Base-by-base conservation (phyloP, 228 moss, liverwort and hornwort genomes). In the Sphagnum magellanicum region DNA sequence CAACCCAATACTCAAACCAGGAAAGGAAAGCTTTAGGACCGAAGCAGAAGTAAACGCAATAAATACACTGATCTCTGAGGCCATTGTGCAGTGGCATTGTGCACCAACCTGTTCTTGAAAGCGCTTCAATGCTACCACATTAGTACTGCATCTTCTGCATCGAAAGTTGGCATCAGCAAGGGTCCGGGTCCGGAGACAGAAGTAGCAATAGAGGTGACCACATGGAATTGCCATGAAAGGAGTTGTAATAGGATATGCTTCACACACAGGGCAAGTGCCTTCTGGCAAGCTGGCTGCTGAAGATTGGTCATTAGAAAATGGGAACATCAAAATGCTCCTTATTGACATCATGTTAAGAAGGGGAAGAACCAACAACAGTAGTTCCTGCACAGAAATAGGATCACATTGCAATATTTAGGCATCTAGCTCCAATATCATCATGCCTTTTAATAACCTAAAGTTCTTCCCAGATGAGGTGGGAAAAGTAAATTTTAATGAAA, bases 281-380 rank as follows among this genome's bases (percentile, higher is more conserved):
- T 94, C 98, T 59, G 85, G 84, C 8, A 90, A 71, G 69, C 75
- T 86, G 32, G 86, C 72, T 51, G 49, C 62, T n/a, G 79, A 60
- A 50, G 87, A 77, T 52, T 81, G 67, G 63, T 77, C 81, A 48
- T 79, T 78, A 4, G 91, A 82, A 71, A 93, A 94, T 16, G 92
- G 79, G 52, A 89, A 81, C 72, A 83, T 85, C 46, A 92, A 79
- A 11, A 96, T 80, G 77, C 84, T 98, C 68, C 85, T 85, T 9
- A 98, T 76, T 0, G 98, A 94, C 83, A 92, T 83, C 89, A 98
- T 86, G 65, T 92, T 94, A 46, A 98, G 83, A 51, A 98, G 90
- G 14, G 98, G 98, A 66, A 98, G 76, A 12, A 98, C 81, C 70
- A 98, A 78, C 68, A 98, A 80, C n/a, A 98, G 70, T 64, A 92